phyloP scores from a whole-genome alignment of 139 green algal genomes.

The Chlamydomonas urium region DNA sequence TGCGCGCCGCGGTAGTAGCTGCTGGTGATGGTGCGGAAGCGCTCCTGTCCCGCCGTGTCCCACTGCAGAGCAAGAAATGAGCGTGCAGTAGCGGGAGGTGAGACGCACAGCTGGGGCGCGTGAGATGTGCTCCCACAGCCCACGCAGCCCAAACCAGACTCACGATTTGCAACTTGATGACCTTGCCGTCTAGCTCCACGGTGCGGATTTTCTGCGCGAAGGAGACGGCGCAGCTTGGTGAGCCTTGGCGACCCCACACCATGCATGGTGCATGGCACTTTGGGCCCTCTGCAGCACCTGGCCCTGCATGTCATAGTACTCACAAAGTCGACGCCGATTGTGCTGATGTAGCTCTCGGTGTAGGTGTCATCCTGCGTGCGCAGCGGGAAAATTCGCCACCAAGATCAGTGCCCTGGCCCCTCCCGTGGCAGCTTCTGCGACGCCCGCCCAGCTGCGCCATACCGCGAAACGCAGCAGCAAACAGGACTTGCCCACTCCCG shows the following conservation, averaged over 20 bases:
- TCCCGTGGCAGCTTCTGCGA: background rate
- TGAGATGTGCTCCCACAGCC: background rate
- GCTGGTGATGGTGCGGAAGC: slow-evolving; percentile 98
- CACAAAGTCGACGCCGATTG: slow-evolving; percentile 99
- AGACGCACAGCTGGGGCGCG: background rate
- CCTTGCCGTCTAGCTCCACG: slow-evolving; percentile 98
- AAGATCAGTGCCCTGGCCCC: background rate
- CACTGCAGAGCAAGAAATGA: slow-evolving; percentile 63
- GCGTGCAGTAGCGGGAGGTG: too few relatives aligned
- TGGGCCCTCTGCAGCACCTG: too few relatives aligned
- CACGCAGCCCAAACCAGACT: slow-evolving; percentile 23
- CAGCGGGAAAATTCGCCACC: too few relatives aligned
- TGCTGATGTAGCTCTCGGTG: slow-evolving; percentile 99
- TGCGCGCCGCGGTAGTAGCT: slow-evolving; percentile 98
- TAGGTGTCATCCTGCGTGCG: slow-evolving; percentile 99
- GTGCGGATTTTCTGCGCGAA: slow-evolving; percentile 95
- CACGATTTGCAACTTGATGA: slow-evolving; percentile 99
- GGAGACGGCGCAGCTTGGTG: background rate
- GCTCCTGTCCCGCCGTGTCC: slow-evolving; percentile 98
- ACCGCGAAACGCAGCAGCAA: slow-evolving; percentile 83
- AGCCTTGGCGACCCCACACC: background rate
- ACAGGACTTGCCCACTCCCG: slow-evolving; percentile 95
- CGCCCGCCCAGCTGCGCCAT: background rate
- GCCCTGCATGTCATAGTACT: slow-evolving; percentile 31
- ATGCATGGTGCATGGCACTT: too few relatives aligned